These are phyloP conservation scores for Alternaria solani DNA, from an alignment of 2,329 filamentous ascomycete species.

Conservation along the genomic window DNA sequence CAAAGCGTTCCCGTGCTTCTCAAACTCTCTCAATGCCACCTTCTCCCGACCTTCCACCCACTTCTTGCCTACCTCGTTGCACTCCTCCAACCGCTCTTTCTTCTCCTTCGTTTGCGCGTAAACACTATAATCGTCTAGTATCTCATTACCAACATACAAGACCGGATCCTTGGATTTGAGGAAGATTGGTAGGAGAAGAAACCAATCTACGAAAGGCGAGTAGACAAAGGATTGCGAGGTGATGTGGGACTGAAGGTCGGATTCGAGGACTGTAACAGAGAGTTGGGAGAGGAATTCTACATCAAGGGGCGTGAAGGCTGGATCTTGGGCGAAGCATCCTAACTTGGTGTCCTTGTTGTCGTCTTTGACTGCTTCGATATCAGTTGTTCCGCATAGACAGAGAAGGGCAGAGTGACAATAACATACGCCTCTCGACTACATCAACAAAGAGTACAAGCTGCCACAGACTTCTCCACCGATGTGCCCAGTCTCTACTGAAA, in stretches of 20 bases:
- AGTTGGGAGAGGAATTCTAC: conserved; percentile 36
- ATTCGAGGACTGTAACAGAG: conserved; percentile 24
- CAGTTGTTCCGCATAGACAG: neutral
- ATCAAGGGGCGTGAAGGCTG: conserved; percentile 46
- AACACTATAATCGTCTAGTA: conserved; percentile 40
- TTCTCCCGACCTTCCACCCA: conserved; percentile 31
- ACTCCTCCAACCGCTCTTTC: conserved; percentile 32
- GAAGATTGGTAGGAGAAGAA: conserved; percentile 43
- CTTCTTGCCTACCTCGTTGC: conserved; percentile 37
- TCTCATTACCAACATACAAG: conserved; percentile 49
- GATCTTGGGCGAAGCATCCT: conserved; percentile 46
- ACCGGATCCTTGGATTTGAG: conserved; percentile 38
- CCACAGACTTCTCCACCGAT: conserved; percentile 46
- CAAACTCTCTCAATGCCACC: conserved; percentile 37
- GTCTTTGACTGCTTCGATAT: neutral
- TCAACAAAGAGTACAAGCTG: conserved; percentile 48
- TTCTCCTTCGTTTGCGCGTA: conserved; percentile 39
- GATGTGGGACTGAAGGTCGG: conserved; percentile 33
- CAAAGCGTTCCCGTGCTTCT: conserved; percentile 41
- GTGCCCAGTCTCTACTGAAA: conserved; percentile 47
- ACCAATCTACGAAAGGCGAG: conserved; percentile 51
- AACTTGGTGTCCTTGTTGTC: conserved; percentile 5
- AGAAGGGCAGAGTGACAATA: neutral
- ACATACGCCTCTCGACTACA: conserved; percentile 26
- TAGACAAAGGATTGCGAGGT: conserved; percentile 37